Evolutionary conservation across 2,329 filamentous ascomycete species (phyloP).

Genomic region (Scolecobasidium constrictum): DNA sequence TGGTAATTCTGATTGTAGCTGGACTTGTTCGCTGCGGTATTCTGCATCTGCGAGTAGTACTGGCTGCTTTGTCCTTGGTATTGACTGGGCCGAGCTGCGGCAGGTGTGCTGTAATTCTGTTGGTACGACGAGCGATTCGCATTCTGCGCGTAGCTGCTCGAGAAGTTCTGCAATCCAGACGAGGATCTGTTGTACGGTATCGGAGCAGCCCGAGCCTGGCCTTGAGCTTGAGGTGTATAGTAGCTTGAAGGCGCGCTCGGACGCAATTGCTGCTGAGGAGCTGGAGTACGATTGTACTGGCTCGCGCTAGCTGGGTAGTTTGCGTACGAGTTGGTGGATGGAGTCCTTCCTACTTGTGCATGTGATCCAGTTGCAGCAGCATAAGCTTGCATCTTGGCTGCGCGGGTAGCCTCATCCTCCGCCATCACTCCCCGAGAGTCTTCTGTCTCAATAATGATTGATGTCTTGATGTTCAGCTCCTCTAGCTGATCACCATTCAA

Average conservation of each 20-base stretch:
- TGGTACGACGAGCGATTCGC: not conserved
- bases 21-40: constrained; percentile 4
- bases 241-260: constrained; percentile 2
- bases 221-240: not conserved
- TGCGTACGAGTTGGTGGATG: constrained; percentile 1
- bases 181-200: constrained; percentile 5
- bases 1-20: not conserved
- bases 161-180: constrained; percentile 6
- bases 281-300: constrained; percentile 8
- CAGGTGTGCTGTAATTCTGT: not conserved
- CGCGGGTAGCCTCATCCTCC: constrained; percentile 54
- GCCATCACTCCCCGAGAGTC: constrained; percentile 74
- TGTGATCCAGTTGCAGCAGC: constrained; percentile 15
- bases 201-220: constrained; percentile 4
- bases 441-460: constrained; percentile 60
- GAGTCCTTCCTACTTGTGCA: not conserved
- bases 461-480: constrained; percentile 71
- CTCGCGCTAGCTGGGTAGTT: constrained; percentile 4
- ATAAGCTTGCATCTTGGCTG: constrained; percentile 28
- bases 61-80: constrained; percentile 1
- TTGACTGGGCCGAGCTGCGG: not conserved
- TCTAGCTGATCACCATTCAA: constrained; percentile 78
- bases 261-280: not conserved
- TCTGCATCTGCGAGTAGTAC: constrained; percentile 2
- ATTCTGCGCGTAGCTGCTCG: constrained; percentile 3